Evolutionary conservation across 2,329 filamentous ascomycete genomes (phyloP), one percentile per base, ranked within the genome.

Genomic region (Cadophora malorum): DNA sequence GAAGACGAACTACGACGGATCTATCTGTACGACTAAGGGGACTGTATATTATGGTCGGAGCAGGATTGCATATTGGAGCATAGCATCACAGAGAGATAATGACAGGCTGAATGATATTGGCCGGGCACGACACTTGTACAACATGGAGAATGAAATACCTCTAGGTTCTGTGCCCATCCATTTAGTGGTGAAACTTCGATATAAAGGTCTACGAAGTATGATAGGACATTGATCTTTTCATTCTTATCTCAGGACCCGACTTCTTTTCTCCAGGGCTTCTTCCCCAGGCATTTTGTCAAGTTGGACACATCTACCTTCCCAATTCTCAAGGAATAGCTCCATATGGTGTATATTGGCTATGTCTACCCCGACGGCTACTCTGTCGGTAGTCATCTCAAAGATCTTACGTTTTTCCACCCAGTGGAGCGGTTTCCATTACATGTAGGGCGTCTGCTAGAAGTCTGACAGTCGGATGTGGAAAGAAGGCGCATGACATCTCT

Each of bases 121-220:
- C 59, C 41, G n/a, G n/a, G 25, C 38, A 62, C 38, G 21, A 47
- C 14, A 28, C 25, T 41, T 62, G 59, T 62, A 49, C n/a, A 62
- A 62, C 25, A 50, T 49, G 25, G 28, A 62, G 28, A 28, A 62
- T 50, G 59, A 59, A 59, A 62, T 62, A 62, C 59, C 59, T 62
- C 59, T 62, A 49, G 45, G 9, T 19, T 21, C 9, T 45, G 41
- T 21, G 28, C 28, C 5, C 28, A 21, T 49, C 45, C 6, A 49
- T 49, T 4, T 19, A n/a, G 45, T 21, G n/a, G 45, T 49, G 5
- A 6, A 21, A 49, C 7, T 2, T 8, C 21, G 8, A 14, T 16
- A 45, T 45, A 16, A 1, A 45, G 10, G 41, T 16, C 14, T 45
- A 14, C 28, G 28, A 45, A 19, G 16, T 45, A 5, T 45, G 41